A percentile compares a stretch with the other conserved stretches of the same genome.
phyloP scores from a whole-genome alignment of 164 flowering plant genomes.

The Nymphaea colorata region DNA sequence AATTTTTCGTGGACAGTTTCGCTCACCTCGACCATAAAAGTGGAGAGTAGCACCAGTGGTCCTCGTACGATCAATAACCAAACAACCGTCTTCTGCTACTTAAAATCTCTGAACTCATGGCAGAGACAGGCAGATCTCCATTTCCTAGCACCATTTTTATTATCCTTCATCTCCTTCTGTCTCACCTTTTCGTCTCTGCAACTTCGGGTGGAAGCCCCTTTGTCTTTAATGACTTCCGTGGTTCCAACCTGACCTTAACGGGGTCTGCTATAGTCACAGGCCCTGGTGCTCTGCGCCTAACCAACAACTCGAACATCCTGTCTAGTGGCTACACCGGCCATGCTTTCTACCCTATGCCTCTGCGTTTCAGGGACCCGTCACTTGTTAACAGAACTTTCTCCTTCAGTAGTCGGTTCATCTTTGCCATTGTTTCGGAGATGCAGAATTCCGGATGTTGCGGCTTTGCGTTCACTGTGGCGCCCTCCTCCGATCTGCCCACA shows the following conservation, averaged over 20 bases:
- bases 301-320: conserved; percentile 24
- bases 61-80: no score
- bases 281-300: conserved; percentile 39
- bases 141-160: not conserved
- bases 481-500: conserved; percentile 20
- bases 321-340: conserved; percentile 23
- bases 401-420: conserved; percentile 60
- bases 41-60: no score
- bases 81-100: no score
- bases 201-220: not conserved
- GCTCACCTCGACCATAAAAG: no score
- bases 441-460: conserved; percentile 54
- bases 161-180: not conserved
- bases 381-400: conserved; percentile 22
- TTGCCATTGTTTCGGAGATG: conserved; percentile 39
- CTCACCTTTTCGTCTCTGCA: not conserved
- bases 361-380: conserved; percentile 33
- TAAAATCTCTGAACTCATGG: not conserved
- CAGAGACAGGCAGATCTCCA: not conserved
- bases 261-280: conserved; percentile 23
- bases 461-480: conserved; percentile 42
- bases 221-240: not conserved
- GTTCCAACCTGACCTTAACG: not conserved
- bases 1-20: no score
- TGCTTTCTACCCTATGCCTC: conserved; percentile 39